A percentile compares a stretch with the other conserved stretches of the same genome.
phyloP scores from a whole-genome alignment of 2,329 filamentous ascomycete species.

The Fusarium haematococcum region DNA sequence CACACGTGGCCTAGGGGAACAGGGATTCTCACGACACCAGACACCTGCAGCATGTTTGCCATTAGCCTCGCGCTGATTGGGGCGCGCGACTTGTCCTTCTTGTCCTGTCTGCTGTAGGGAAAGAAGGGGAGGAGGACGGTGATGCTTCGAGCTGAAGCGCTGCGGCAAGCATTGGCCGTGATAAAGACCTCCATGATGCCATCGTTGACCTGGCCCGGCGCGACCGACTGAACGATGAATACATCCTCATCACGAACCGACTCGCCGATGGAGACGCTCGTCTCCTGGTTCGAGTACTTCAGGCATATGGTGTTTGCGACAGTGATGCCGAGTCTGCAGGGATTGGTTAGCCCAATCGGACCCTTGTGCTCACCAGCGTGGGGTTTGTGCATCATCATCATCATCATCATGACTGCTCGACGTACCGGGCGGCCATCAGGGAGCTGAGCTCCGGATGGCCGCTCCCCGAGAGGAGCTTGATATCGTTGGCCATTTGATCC shows the following conservation, averaged over 20 bases:
- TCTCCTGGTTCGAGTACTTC: neutral
- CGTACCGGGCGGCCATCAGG: neutral
- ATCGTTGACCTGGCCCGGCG: slow-evolving; percentile 79
- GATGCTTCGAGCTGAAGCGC: slow-evolving; percentile 80
- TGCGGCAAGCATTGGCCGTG: slow-evolving; percentile 90
- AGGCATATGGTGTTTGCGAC: neutral
- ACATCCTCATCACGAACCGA: neutral
- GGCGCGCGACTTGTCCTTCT: slow-evolving; percentile 73
- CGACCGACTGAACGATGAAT: neutral
- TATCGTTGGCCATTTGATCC: slow-evolving; percentile 3
- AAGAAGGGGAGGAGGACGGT: slow-evolving; percentile 96
- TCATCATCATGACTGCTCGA: neutral
- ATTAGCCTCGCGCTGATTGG: slow-evolving; percentile 89
- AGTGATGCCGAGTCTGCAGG: neutral
- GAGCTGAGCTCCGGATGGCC: slow-evolving; percentile 4
- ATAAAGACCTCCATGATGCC: slow-evolving; percentile 97
- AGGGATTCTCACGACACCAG: slow-evolving; percentile 70
- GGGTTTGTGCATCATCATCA: neutral
- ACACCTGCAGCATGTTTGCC: slow-evolving; percentile 95
- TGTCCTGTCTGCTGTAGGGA: slow-evolving; percentile 94
- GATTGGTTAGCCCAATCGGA: neutral
- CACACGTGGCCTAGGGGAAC: neutral
- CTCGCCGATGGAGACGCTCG: neutral
- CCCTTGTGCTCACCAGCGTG: neutral
- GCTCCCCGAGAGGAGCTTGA: slow-evolving; percentile 7